Evolutionary conservation across 2,329 filamentous ascomycete species (phyloP).

Genomic region (Sclerotinia subarctica): DNA sequence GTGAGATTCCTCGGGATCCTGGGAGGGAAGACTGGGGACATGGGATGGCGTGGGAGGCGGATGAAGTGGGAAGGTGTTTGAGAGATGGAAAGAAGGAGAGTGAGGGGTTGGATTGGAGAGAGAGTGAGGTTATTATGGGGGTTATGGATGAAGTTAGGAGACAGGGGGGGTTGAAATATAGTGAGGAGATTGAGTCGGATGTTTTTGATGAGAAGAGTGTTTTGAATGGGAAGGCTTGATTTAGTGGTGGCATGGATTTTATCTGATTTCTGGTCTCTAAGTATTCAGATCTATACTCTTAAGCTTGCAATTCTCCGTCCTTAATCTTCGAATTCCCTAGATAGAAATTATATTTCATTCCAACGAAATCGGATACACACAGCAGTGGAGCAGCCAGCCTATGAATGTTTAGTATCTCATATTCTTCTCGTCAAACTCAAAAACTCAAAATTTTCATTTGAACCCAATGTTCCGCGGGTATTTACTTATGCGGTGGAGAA

Average conservation of each 20-base stretch:
- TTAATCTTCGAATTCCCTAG: neutral
- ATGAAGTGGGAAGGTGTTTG: slow-evolving; percentile 62
- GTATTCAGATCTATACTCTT: too few species aligned
- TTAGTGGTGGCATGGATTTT: neutral
- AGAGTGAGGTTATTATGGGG: slow-evolving; percentile 64
- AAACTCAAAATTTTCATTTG: too few species aligned
- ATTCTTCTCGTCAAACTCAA: too few species aligned
- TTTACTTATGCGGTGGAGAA: too few species aligned
- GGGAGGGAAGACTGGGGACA: slow-evolving; percentile 46
- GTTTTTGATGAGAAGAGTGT: slow-evolving; percentile 58
- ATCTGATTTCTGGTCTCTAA: too few species aligned
- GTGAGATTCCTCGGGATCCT: slow-evolving; percentile 45
- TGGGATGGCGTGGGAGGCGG: slow-evolving; percentile 70
- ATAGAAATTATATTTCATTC: neutral
- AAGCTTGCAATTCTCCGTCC: neutral
- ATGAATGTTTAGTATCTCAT: too few species aligned
- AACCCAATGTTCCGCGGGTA: too few species aligned
- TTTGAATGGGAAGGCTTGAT: slow-evolving; percentile 45
- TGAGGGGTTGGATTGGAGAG: slow-evolving; percentile 54
- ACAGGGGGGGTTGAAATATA: slow-evolving; percentile 56
- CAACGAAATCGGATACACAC: neutral
- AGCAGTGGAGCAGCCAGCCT: neutral
- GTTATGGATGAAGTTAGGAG: slow-evolving; percentile 46
- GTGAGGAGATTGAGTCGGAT: slow-evolving; percentile 61
- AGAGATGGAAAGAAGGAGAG: slow-evolving; percentile 62